These are phyloP conservation scores for Suillus luteus DNA, from an alignment of 768 basidiomycete species.

Conservation along the genomic window DNA sequence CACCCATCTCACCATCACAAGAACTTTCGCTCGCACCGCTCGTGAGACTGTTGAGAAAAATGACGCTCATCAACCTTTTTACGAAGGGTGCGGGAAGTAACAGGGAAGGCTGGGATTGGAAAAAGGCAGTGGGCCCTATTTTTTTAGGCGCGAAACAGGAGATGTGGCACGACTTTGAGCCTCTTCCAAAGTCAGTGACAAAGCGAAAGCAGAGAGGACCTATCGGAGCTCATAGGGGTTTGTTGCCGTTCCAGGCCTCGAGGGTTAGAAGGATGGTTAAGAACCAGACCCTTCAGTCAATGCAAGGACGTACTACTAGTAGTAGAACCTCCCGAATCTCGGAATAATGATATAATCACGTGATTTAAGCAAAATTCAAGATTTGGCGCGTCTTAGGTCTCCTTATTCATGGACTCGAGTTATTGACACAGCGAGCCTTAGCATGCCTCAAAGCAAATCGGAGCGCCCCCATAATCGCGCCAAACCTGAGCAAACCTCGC, in stretches of 20 bases:
- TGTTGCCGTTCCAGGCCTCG: constrained; percentile 26
- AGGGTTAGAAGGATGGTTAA: constrained; percentile 22
- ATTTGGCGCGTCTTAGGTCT: background rate
- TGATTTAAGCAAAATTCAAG: constrained; percentile 2
- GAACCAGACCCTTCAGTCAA: background rate
- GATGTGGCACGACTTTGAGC: constrained; percentile 21
- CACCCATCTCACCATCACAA: background rate
- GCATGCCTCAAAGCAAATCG: constrained; percentile 20
- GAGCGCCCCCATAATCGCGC: constrained; percentile 25
- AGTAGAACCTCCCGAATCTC: no score
- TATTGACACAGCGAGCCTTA: background rate
- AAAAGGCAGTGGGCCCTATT: constrained; percentile 17
- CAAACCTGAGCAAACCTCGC: constrained; percentile 19
- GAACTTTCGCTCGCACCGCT: constrained; percentile 26
- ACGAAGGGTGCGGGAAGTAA: constrained; percentile 23
- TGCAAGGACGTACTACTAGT: background rate
- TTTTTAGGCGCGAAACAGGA: constrained; percentile 19
- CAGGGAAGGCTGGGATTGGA: constrained; percentile 29
- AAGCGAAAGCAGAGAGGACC: background rate
- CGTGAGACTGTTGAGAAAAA: constrained; percentile 24
- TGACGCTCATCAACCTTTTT: constrained; percentile 23
- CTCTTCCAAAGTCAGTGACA: background rate
- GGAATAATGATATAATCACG: background rate
- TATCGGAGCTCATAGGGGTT: background rate
- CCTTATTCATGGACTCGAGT: background rate